Conservation (phyloP, 2,329 filamentous ascomycete genomes). For the Diaporthe nobilis region DNA sequence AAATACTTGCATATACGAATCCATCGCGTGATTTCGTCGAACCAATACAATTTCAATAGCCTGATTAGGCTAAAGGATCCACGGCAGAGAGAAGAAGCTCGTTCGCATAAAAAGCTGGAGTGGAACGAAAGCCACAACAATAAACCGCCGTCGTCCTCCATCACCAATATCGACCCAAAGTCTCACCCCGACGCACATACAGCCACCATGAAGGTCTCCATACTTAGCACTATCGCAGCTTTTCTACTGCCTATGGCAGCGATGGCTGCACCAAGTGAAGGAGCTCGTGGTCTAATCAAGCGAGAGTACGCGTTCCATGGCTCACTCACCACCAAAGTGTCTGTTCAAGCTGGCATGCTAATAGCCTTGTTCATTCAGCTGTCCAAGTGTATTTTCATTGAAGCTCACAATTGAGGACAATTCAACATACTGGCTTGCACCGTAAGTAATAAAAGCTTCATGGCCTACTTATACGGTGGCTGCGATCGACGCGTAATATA, state of each 20-base stretch:
- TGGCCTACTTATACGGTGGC: not conserved
- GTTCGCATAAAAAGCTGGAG: not conserved
- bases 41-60: not conserved
- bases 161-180: not conserved
- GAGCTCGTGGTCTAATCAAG: not conserved
- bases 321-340: not conserved
- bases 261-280: not conserved
- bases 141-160: not conserved
- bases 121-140: not conserved
- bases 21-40: conserved; percentile 1
- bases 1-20: conserved; percentile 19
- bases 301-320: not conserved
- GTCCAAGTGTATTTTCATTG: conserved; percentile 2
- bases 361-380: not conserved
- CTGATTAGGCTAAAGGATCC: not conserved
- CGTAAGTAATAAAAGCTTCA: conserved; percentile 15
- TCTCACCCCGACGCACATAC: not conserved
- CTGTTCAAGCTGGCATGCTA: not conserved
- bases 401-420: conserved; percentile 11
- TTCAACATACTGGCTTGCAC: conserved; percentile 26
- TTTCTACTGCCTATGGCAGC: conserved; percentile 1
- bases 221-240: conserved; percentile 4
- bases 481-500: not conserved
- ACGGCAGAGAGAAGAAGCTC: not conserved
- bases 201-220: not conserved